These are phyloP conservation scores for Handroanthus guayacan DNA, from an alignment of 257 asterid species.

Conservation along the genomic window DNA sequence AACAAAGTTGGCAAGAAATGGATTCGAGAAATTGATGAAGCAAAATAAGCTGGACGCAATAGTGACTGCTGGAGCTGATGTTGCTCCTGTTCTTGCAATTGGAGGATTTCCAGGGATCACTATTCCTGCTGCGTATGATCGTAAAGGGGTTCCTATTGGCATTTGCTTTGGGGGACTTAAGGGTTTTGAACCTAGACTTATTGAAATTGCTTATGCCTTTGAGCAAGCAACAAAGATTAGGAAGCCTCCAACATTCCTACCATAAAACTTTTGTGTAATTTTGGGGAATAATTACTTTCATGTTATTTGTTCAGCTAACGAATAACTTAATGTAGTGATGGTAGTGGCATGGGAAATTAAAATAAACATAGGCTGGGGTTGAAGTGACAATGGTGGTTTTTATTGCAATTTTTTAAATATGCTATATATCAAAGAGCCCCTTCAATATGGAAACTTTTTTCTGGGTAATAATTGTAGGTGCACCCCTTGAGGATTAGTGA, in stretches of 20 bases:
- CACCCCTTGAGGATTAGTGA: no score
- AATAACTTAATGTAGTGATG: no score
- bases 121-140: conserved; percentile 58
- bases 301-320: no score
- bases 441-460: no score
- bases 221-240: conserved; percentile 65
- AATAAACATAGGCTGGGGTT: no score
- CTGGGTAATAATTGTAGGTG: no score
- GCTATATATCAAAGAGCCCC: no score
- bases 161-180: conserved; percentile 62
- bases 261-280: neutral
- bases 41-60: conserved; percentile 47
- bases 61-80: conserved; percentile 22
- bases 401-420: no score
- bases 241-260: conserved; percentile 53
- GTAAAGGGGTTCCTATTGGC: conserved; percentile 50
- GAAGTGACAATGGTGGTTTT: no score
- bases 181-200: conserved; percentile 57
- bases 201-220: conserved; percentile 63
- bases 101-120: conserved; percentile 57
- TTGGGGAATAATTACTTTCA: no score
- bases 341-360: no score
- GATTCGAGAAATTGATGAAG: conserved; percentile 47
- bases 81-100: conserved; percentile 39
- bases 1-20: conserved; percentile 24